Base-by-base conservation (phyloP, 257 asterid species). In the Thymus mandschuricus region DNA sequence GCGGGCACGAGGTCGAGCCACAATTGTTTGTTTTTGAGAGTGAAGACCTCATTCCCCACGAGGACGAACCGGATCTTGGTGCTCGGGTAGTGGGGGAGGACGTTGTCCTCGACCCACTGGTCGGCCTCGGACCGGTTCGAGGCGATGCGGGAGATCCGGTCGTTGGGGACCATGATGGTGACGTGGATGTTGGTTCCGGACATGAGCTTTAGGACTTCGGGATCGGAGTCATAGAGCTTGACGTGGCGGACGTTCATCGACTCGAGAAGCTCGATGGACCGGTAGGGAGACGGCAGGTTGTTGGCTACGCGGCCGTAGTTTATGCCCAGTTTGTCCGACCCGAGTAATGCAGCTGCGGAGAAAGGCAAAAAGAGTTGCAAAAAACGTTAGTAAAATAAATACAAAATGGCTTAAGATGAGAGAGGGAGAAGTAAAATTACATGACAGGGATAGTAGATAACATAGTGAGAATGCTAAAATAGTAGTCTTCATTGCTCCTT, bases 1-100 rank as follows among this genome's bases (percentile, higher is more conserved):
- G 96, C 96, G 0, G 98, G 98, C 1, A 86, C 94, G 10, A 92
- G 87, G 61, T 81, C 78, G 30, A 57, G 44, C 96, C 96, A 92
- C 64, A 79, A 11, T 8, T 58, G 11, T 1, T 1, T 41, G 40
- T 87, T 73, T 1, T 78, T 66, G 65, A n/a, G 12, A 6, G 49
- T 82, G 43, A 92, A 77, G 8, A 92, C 79, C 64, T 92, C 96
- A 62, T 92, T 89, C 5, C 98, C 96, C 1, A 89, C 90, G 1
- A 89, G 80, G 4, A 92, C 52, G 78, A 45, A 86, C 2, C 95
- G 79, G 62, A 92, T 85, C 64, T 62, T 81, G 0, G 96, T 86
- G 48, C 9, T 49, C 2, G 97, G 96, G 63, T 87, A 81, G 77
- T 80, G 76, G 1, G 86, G 38, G 0, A 92, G 69, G 67, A 92